Evolutionary conservation across 225 moss, liverwort and hornwort species (phyloP), one percentile per base, ranked within the genome.

Genomic region (Antitrichia curtipendula): DNA sequence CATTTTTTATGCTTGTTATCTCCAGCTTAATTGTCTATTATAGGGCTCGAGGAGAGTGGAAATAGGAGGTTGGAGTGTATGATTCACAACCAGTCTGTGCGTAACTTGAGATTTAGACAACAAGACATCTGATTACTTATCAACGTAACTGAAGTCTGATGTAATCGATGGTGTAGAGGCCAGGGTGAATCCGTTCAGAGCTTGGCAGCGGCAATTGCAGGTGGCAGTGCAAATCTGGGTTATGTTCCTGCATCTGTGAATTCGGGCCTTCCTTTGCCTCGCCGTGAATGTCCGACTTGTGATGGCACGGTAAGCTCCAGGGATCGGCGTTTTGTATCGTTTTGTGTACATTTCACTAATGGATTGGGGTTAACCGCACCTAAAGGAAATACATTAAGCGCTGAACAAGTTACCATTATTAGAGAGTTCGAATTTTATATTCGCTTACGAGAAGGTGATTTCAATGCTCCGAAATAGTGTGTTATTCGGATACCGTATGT

Each of bases 241-340:
- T 94, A 94, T 72, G 78, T 95, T 87, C 94, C 95, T 86, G 93
- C 89, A 45, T 92, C 93, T 62, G 72, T 91, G 56, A 91, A 88
- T 75, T 78, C 90, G 78, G 94, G 88, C 21, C 90, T 93, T 63
- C 93, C 94, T 78, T 90, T 97, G 88, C 95, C 98, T 17, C 93
- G 82, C n/a, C 93, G 92, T 72, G 93, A 91, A 54, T 99, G 98
- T 85, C 96, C 97, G 75, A 90, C 90, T 86, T 99, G 98, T 88
- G 96, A 95, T 41, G 97, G 95, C 93, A 96, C 95, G 86, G 97
- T 98, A 93, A 78, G 92, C 90, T 85, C 32, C 53, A 76, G 59
- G 25, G 36, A 41, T 82, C 69, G 63, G 40, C 18, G 19, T 28
- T 22, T 70, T 73, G 32, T 56, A 54, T 58, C 36, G 10, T 27